Evolutionary conservation across 2,329 filamentous ascomycete genomes (phyloP).

Genomic region (Dactylonectria macrodidyma): DNA sequence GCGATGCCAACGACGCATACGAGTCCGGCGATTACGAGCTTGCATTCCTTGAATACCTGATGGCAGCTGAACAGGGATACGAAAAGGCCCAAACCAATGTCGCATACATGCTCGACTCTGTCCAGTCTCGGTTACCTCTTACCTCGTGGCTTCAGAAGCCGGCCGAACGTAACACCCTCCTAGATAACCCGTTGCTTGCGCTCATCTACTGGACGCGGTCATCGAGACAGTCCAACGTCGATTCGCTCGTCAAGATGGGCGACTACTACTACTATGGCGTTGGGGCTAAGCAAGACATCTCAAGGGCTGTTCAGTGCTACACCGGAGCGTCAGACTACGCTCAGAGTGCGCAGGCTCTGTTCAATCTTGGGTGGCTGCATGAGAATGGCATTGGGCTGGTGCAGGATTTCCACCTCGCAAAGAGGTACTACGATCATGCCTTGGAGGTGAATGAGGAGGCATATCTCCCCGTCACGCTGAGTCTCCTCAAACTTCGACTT

Average conservation of each 20-base stretch:
- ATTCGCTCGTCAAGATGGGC: slow-evolving; percentile 97
- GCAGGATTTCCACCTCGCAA: slow-evolving; percentile 97
- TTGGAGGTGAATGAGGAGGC: slow-evolving; percentile 93
- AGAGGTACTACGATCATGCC: slow-evolving; percentile 94
- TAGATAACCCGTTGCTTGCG: slow-evolving; percentile 74
- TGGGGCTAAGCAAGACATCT: slow-evolving; percentile 78
- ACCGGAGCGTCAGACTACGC: slow-evolving; percentile 91
- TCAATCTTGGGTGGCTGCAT: slow-evolving; percentile 99
- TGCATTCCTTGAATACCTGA: slow-evolving; percentile 85
- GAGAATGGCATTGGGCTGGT: slow-evolving; percentile 94
- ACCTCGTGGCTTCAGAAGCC: slow-evolving; percentile 64
- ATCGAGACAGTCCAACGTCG: slow-evolving; percentile 92
- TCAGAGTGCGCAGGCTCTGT: slow-evolving; percentile 94
- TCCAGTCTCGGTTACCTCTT: slow-evolving; percentile 64
- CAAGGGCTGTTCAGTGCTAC: slow-evolving; percentile 95
- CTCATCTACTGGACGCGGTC: slow-evolving; percentile 97
- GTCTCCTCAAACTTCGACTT: slow-evolving; percentile 85
- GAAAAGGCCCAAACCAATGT: slow-evolving; percentile 93
- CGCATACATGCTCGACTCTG: slow-evolving; percentile 86
- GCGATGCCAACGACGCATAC: slow-evolving; percentile 87
- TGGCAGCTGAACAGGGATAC: slow-evolving; percentile 94
- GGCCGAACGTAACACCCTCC: slow-evolving; percentile 52
- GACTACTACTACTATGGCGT: slow-evolving; percentile 94
- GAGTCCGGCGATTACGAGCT: slow-evolving; percentile 84
- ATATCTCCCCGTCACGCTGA: slow-evolving; percentile 92